phyloP scores from a whole-genome alignment of 495 filamentous ascomycete genomes.

The Zalerion maritima region DNA sequence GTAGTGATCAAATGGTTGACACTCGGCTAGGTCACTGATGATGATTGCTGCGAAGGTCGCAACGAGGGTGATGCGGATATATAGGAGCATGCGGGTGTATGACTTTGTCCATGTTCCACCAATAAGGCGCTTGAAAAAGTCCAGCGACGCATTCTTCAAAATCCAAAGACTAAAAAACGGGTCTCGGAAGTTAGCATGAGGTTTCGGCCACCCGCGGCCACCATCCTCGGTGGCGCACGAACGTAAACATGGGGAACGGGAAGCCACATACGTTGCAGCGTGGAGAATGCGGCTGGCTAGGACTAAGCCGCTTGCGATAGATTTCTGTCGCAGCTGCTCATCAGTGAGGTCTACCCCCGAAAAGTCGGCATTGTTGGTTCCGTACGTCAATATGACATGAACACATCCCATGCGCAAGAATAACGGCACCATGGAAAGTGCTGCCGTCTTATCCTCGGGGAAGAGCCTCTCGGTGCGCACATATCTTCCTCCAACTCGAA shows the following conservation, averaged over 20 bases:
- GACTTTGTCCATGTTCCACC: slow-evolving; percentile 50
- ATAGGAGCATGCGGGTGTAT: slow-evolving; percentile 48
- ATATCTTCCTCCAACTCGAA: slow-evolving; percentile 64
- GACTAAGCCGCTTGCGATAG: slow-evolving; percentile 49
- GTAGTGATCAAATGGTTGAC: slow-evolving; percentile 69
- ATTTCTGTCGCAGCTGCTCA: slow-evolving; percentile 31
- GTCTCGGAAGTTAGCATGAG: slow-evolving; percentile 8
- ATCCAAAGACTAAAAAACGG: slow-evolving; percentile 62
- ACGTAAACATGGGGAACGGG: not conserved
- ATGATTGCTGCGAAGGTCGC: slow-evolving; percentile 66
- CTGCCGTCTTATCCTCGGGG: slow-evolving; percentile 74
- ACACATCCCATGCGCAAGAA: slow-evolving; percentile 70
- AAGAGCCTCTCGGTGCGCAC: slow-evolving; percentile 71
- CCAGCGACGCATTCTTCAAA: slow-evolving; percentile 76
- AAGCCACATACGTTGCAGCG: slow-evolving; percentile 45
- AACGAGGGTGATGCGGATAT: slow-evolving; percentile 58
- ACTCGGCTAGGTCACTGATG: slow-evolving; percentile 71
- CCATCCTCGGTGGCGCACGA: not conserved
- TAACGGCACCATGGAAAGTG: slow-evolving; percentile 64
- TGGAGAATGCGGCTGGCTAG: slow-evolving; percentile 52
- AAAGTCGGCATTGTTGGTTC: slow-evolving; percentile 69
- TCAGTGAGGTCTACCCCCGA: slow-evolving; percentile 25
- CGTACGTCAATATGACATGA: slow-evolving; percentile 68
- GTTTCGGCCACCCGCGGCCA: not conserved
- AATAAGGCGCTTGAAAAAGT: slow-evolving; percentile 75